Percentiles rank a stretch among this genome's conserved stretches.
Evolutionary conservation across 2,329 filamentous ascomycete species (phyloP).

Genomic region (Diplodia mutila): DNA sequence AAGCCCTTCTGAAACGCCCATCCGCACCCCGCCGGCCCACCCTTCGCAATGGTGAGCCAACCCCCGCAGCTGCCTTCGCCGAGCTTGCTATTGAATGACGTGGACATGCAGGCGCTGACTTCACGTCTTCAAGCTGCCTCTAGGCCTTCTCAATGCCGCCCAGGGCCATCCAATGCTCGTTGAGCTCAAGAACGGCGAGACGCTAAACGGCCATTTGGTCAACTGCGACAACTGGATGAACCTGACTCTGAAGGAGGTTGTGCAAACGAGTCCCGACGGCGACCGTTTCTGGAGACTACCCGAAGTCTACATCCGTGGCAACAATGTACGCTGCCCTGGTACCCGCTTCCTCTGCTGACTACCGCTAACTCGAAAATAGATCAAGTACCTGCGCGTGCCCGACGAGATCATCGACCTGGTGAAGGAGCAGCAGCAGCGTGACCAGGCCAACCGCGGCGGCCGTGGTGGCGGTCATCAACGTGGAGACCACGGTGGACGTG

Average conservation of each 20-base stretch:
- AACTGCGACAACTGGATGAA: constrained; percentile 99
- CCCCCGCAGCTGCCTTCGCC: constrained; percentile 3
- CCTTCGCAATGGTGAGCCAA: constrained; percentile 24
- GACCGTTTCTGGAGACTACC: constrained; percentile 91
- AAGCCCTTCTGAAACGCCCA: not conserved
- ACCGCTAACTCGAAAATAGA: constrained; percentile 58
- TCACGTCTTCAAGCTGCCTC: constrained; percentile 56
- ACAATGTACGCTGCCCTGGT: constrained; percentile 71
- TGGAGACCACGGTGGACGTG: constrained; percentile 58
- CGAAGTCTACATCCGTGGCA: constrained; percentile 95
- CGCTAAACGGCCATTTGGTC: constrained; percentile 92
- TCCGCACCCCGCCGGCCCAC: not conserved
- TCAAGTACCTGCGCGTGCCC: constrained; percentile 95
- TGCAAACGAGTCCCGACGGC: constrained; percentile 93
- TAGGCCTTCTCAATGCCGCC: constrained; percentile 88
- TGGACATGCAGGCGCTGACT: constrained; percentile 34
- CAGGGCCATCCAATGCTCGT: constrained; percentile 98
- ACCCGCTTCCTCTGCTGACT: not conserved
- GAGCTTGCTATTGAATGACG: constrained; percentile 26
- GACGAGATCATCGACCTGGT: constrained; percentile 96
- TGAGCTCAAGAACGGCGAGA: constrained; percentile 96
- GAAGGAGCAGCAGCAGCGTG: constrained; percentile 85
- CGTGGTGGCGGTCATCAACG: constrained; percentile 65
- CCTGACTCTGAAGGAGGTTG: constrained; percentile 92
- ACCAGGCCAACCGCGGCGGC: constrained; percentile 62